These are phyloP conservation scores for Colletotrichum cereale DNA, from an alignment of 2,329 filamentous ascomycete species.

Conservation along the genomic window DNA sequence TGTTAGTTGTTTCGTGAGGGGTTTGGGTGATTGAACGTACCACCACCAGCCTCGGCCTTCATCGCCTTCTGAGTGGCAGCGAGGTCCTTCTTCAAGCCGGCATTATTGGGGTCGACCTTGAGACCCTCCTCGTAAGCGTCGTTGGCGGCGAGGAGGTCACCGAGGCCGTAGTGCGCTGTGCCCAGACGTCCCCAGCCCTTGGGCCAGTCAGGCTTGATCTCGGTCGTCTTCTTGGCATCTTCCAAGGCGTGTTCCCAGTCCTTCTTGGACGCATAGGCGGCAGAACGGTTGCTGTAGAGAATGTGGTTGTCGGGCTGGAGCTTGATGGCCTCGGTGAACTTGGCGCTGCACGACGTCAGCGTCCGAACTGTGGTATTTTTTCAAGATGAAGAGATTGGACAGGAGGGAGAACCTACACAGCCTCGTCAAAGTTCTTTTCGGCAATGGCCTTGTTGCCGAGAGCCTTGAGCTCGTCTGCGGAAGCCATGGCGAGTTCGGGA, in stretches of 20 bases:
- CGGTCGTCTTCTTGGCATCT: constrained; percentile 92
- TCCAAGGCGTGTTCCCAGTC: constrained; percentile 87
- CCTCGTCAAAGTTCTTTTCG: constrained; percentile 95
- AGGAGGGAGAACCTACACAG: constrained; percentile 76
- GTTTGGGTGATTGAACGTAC: not conserved
- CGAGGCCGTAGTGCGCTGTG: constrained; percentile 87
- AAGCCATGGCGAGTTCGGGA: constrained; percentile 59
- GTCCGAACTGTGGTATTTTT: not conserved
- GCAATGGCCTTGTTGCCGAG: constrained; percentile 99
- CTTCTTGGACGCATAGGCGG: constrained; percentile 86
- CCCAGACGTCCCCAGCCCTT: constrained; percentile 97
- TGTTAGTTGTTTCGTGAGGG: accelerated
- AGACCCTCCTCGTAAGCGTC: constrained; percentile 96
- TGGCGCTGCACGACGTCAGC: constrained; percentile 71
- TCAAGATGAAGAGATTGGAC: no score
- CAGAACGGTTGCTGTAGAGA: constrained; percentile 97
- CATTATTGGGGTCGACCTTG: constrained; percentile 91
- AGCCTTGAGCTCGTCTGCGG: constrained; percentile 88
- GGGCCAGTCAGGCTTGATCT: constrained; percentile 97
- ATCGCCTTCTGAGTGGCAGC: constrained; percentile 90
- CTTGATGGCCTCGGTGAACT: constrained; percentile 94
- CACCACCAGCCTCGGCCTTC: constrained; percentile 72
- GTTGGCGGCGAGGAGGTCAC: constrained; percentile 85
- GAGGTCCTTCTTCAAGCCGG: constrained; percentile 90
- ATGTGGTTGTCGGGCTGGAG: constrained; percentile 93